Conservation (phyloP, 768 basidiomycete genomes). For the Leccinum incarnatum region DNA sequence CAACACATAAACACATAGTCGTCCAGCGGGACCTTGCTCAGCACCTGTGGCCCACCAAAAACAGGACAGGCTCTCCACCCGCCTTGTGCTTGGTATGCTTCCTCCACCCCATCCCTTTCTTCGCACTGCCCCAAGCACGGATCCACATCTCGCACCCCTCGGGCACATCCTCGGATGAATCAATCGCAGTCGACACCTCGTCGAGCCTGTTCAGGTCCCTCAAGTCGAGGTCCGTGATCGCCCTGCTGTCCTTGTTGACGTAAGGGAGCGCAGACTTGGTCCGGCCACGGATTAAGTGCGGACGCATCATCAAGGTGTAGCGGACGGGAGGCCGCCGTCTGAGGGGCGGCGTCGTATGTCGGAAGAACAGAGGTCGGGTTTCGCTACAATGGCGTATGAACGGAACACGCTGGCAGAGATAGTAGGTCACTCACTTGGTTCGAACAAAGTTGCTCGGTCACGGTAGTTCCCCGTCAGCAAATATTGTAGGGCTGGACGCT, state of each 20-base stretch:
- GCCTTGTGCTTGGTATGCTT: slow-evolving; percentile 31
- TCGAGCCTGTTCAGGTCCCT: slow-evolving; percentile 50
- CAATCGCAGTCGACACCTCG: slow-evolving; percentile 33
- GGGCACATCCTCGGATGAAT: slow-evolving; percentile 31
- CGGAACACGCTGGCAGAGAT: too few relatives aligned
- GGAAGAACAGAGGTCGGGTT: too few relatives aligned
- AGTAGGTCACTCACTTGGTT: too few relatives aligned
- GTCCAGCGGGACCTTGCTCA: slow-evolving; percentile 42
- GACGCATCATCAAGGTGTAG: background rate
- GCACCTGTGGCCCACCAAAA: slow-evolving; percentile 64
- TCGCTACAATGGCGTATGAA: too few relatives aligned
- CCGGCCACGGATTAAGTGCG: slow-evolving; percentile 56
- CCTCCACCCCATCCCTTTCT: slow-evolving; percentile 23
- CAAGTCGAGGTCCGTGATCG: slow-evolving; percentile 72
- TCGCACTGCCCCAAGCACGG: slow-evolving; percentile 37
- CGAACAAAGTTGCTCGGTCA: too few relatives aligned
- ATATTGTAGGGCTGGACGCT: too few relatives aligned
- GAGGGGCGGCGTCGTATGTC: too few relatives aligned
- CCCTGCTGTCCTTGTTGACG: slow-evolving; percentile 55
- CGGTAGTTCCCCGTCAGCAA: too few relatives aligned
- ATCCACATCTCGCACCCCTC: slow-evolving; percentile 65
- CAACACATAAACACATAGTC: slow-evolving; percentile 16
- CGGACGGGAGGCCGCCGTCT: too few relatives aligned
- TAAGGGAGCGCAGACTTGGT: slow-evolving; percentile 75
- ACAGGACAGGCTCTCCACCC: slow-evolving; percentile 35